Evolutionary conservation across 495 filamentous ascomycete genomes (phyloP).

Genomic region (Xylona heveae): DNA sequence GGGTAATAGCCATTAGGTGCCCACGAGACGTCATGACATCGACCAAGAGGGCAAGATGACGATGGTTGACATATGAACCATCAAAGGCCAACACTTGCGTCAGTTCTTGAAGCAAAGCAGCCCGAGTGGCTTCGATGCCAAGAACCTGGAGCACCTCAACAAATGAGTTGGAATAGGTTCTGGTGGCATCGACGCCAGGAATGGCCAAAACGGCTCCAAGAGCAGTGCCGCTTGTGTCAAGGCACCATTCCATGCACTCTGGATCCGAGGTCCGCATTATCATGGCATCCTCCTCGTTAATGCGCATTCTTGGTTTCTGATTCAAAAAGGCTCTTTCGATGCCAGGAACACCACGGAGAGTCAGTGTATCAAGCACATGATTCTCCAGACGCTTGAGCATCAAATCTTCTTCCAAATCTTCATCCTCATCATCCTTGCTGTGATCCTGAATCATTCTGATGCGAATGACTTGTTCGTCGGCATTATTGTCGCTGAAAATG

Average conservation of each 20-base stretch:
- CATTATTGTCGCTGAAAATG: conserved; percentile 96
- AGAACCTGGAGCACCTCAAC: conserved; percentile 84
- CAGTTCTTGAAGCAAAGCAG: conserved; percentile 69
- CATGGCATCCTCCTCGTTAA: conserved; percentile 43
- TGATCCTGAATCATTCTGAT: conserved; percentile 51
- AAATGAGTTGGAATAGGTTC: conserved; percentile 88
- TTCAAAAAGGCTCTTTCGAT: conserved; percentile 87
- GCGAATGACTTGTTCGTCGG: conserved; percentile 84
- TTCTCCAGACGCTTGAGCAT: conserved; percentile 77
- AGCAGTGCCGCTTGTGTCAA: conserved; percentile 80
- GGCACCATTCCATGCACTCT: conserved; percentile 72
- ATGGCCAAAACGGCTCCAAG: conserved; percentile 65
- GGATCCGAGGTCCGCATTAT: conserved; percentile 44
- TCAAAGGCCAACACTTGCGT: conserved; percentile 85
- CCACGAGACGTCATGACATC: conserved; percentile 97
- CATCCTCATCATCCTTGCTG: conserved; percentile 49
- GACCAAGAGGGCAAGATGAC: conserved; percentile 85
- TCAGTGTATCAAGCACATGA: conserved; percentile 76
- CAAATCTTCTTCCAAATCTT: conserved; percentile 63
- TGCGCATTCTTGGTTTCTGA: conserved; percentile 41
- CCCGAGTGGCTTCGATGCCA: conserved; percentile 84
- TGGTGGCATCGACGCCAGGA: conserved; percentile 71
- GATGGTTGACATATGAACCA: conserved; percentile 97
- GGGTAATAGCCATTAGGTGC: conserved; percentile 82
- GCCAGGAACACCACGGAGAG: conserved; percentile 71